These are phyloP conservation scores for Pyrenochaeta sp. DNA, from an alignment of 2,329 filamentous ascomycete species.

Conservation along the genomic window DNA sequence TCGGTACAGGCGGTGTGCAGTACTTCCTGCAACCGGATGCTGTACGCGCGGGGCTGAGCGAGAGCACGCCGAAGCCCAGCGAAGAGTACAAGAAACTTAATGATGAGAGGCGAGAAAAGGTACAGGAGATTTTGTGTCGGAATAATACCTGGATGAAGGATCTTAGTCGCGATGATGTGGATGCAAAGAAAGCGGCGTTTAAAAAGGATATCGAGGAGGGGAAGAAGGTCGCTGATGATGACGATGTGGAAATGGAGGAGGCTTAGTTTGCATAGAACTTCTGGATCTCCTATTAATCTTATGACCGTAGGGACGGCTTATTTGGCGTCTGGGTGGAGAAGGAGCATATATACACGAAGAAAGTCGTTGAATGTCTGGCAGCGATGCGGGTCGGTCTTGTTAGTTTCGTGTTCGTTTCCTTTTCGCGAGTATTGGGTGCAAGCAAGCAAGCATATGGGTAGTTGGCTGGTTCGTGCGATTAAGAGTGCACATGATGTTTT, in stretches of 20 bases:
- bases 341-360: background rate
- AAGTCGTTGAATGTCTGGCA: background rate
- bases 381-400: background rate
- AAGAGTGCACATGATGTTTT: background rate
- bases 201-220: conserved; percentile 42
- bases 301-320: background rate
- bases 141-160: conserved; percentile 59
- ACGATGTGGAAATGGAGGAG: conserved; percentile 45
- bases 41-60: conserved; percentile 45
- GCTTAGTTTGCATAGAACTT: conserved; percentile 10
- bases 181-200: conserved; percentile 51
- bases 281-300: background rate
- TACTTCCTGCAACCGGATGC: conserved; percentile 51
- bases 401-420: background rate
- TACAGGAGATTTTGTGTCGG: conserved; percentile 53
- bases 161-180: conserved; percentile 56
- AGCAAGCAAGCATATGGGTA: background rate
- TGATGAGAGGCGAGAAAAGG: conserved; percentile 45
- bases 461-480: background rate
- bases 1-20: conserved; percentile 46
- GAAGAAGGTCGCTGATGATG: conserved; percentile 25
- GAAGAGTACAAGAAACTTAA: conserved; percentile 42
- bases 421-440: background rate
- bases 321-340: no score
- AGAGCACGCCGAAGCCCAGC: conserved; percentile 44